phyloP scores from a whole-genome alignment of 1,284 basidiomycete species.

The Rhodotorula sp. region DNA sequence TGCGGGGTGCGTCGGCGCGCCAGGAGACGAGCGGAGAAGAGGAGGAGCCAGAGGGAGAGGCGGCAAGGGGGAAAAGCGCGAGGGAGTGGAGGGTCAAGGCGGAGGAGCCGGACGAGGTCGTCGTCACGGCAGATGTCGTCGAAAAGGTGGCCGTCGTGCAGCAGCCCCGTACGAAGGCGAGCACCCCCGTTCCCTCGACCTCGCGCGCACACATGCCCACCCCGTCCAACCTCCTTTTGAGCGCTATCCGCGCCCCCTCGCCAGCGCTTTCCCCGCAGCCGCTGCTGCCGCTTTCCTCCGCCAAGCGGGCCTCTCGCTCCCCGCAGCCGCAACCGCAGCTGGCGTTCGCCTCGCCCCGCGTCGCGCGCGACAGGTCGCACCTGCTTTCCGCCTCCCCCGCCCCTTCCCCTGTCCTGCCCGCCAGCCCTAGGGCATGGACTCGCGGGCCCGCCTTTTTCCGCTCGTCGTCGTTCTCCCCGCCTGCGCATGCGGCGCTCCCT shows the following conservation, averaged over 20 bases:
- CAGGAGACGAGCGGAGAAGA: not conserved
- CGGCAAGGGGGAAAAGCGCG: not conserved
- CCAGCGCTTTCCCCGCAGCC: conserved; percentile 1
- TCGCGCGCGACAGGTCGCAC: not conserved
- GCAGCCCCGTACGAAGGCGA: not conserved
- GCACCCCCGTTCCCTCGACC: not conserved
- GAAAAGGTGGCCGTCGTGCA: not conserved
- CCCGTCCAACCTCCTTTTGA: not conserved
- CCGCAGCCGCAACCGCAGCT: not conserved
- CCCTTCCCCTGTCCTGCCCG: not conserved
- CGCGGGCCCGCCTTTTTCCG: conserved; percentile 35
- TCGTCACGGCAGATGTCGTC: too few species aligned
- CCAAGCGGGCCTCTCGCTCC: not conserved
- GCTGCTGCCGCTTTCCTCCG: not conserved
- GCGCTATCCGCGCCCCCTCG: not conserved
- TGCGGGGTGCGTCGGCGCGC: not conserved
- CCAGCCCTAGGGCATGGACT: conserved; percentile 12
- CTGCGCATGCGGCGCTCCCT: conserved; percentile 9
- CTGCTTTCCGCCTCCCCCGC: not conserved
- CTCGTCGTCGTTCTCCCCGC: conserved; percentile 22
- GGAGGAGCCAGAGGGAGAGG: conserved; percentile 2
- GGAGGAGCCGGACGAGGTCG: not conserved
- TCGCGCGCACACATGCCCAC: not conserved
- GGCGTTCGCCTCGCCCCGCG: conserved; percentile 6
- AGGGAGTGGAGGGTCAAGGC: not conserved